phyloP scores from a whole-genome alignment of 495 filamentous ascomycete species.

The Penicillium coprophilum region DNA sequence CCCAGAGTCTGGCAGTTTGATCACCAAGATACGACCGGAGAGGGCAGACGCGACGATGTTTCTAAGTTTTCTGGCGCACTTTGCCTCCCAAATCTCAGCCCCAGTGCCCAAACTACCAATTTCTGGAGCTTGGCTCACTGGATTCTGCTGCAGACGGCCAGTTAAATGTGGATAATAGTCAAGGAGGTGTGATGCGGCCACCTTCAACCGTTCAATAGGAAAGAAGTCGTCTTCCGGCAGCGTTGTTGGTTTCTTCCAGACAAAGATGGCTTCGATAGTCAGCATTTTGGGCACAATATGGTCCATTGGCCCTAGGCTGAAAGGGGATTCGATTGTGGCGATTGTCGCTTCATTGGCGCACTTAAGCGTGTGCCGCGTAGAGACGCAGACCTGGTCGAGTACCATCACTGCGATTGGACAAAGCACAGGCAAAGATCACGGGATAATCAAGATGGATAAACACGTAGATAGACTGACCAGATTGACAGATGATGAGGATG shows the following conservation, averaged over 20 bases:
- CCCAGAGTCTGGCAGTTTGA: not conserved
- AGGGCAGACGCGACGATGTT: not conserved
- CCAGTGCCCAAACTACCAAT: not conserved
- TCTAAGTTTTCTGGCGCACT: not conserved
- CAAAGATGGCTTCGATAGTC: not conserved
- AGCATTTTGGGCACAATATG: not conserved
- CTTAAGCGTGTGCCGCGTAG: slow-evolving; percentile 5
- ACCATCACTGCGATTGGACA: not conserved
- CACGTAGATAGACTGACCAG: not conserved
- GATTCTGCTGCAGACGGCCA: slow-evolving; percentile 5
- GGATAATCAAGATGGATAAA: not conserved
- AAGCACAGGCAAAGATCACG: not conserved
- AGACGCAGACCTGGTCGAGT: slow-evolving; percentile 1
- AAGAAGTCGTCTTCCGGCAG: not conserved
- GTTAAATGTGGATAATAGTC: slow-evolving; percentile 14
- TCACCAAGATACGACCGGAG: not conserved
- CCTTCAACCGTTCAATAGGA: not conserved
- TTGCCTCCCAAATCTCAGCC: slow-evolving; percentile 3
- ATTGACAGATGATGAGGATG: not conserved
- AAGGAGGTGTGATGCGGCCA: not conserved
- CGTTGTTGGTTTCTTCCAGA: not conserved
- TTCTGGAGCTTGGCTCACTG: not conserved
- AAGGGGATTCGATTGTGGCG: slow-evolving; percentile 5
- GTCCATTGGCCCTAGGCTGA: slow-evolving; percentile 7
- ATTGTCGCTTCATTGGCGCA: slow-evolving; percentile 5